Conservation (phyloP, 805 yeast species). For the Ogataea thermomethanolica region DNA sequence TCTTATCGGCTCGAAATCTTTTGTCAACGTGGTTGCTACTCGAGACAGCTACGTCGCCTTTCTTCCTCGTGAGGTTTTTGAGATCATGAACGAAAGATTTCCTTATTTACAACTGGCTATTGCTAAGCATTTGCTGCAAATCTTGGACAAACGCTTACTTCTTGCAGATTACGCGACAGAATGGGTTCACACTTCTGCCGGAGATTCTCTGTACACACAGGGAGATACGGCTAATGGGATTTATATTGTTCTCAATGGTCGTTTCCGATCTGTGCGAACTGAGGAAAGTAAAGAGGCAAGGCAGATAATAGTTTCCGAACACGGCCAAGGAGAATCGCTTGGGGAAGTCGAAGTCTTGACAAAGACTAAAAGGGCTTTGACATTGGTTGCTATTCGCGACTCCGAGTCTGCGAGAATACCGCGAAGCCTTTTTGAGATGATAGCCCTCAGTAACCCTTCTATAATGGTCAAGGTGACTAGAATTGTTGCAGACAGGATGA, state of each 20-base stretch:
- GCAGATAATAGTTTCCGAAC: constrained; percentile 52
- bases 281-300: constrained; percentile 18
- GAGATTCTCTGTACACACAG: constrained; percentile 72
- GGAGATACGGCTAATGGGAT: constrained; percentile 89
- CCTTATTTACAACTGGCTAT: constrained; percentile 73
- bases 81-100: constrained; percentile 66
- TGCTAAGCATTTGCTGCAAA: constrained; percentile 67
- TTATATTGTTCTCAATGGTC: constrained; percentile 83
- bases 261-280: constrained; percentile 60
- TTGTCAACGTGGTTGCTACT: constrained; percentile 64
- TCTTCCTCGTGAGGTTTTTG: constrained; percentile 59
- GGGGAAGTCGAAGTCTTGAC: constrained; percentile 95
- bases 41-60: constrained; percentile 67
- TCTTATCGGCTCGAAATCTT: constrained; percentile 72
- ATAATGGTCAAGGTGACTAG: constrained; percentile 87
- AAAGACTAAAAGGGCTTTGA: constrained; percentile 62
- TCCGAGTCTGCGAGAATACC: constrained; percentile 94
- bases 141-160: constrained; percentile 62
- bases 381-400: constrained; percentile 84
- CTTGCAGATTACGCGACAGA: constrained; percentile 89
- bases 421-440: constrained; percentile 77
- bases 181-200: constrained; percentile 91
- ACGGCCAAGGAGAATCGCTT: constrained; percentile 90
- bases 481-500: constrained; percentile 65
- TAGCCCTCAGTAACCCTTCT: constrained; percentile 81